A percentile compares a stretch with the other conserved stretches of the same genome.
phyloP scores from a whole-genome alignment of 768 basidiomycete species.

The Mycena rosella region DNA sequence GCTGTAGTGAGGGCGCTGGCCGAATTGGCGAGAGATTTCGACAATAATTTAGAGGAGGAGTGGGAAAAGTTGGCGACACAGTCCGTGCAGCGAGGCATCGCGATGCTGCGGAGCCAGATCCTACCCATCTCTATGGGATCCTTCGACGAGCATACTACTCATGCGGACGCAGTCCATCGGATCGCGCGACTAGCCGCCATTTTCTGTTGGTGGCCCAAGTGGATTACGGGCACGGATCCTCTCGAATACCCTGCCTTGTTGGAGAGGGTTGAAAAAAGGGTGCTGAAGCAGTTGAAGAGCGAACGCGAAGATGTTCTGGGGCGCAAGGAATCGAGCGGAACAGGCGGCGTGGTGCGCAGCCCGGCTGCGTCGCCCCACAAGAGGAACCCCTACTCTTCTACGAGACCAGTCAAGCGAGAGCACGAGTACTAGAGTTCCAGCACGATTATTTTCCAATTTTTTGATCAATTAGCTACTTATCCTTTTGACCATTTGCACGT shows the following conservation, averaged over 20 bases:
- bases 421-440: too few species aligned
- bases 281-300: not conserved
- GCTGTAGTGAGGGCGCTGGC: not conserved
- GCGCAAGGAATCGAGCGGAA: too few species aligned
- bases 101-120: not conserved
- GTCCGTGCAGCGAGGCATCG: conserved; percentile 11
- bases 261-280: not conserved
- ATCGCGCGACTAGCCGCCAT: conserved; percentile 18
- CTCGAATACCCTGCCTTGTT: conserved; percentile 4
- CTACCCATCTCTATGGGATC: not conserved
- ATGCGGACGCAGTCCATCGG: not conserved
- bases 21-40: not conserved
- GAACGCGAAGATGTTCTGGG: not conserved
- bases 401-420: too few species aligned
- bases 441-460: too few species aligned
- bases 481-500: too few species aligned
- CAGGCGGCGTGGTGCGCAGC: too few species aligned
- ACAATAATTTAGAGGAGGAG: not conserved
- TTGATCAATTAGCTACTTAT: too few species aligned
- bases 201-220: conserved; percentile 33
- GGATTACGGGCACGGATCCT: conserved; percentile 18
- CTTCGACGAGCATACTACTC: not conserved
- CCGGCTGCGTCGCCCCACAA: too few species aligned
- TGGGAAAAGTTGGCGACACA: not conserved
- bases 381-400: too few species aligned